Evolutionary conservation across 2,329 filamentous ascomycete genomes (phyloP), one percentile per base, ranked within the genome.

Genomic region (Teratosphaeria pseudoeucalypti): DNA sequence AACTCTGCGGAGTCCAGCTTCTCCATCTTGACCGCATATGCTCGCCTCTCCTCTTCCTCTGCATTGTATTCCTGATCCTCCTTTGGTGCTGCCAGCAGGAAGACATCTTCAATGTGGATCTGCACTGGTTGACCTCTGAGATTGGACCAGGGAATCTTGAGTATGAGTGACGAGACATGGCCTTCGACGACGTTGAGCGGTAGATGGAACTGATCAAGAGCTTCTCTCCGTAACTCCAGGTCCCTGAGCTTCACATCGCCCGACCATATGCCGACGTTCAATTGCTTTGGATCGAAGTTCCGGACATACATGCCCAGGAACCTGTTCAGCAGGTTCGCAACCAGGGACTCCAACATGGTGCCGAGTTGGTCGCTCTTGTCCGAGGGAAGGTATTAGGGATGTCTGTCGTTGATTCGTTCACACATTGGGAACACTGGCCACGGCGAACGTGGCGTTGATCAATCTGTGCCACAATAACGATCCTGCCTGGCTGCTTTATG

Each of bases 241-340:
- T 99, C 87, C 62, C 87, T 86, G 54, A 99, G 82, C 77, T 95
- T 96, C 70, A 99, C 94, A 78, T 99, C 94, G 68, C 95, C 94
- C 26, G 90, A 95, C 94, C 92, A 99, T 70, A 99, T 99, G 64
- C 95, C 94, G 64, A 99, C 92, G 73, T 99, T 99, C 66, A 99
- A 83, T 79, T 99, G 94, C 70, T 90, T 88, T 58, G 94, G 90
- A 76, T 99, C 94, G 74, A 99, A 99, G 77, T 99, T 97, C 82
- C 95, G 92, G 76, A 99, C 92, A 76, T 99, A 99, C 88, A 97
- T 96, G 82, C 94, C 95, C 84, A 99, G 79, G 78, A 99, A 97
- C 80, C 95, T 89, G 80, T 99, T 99, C 69, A 99, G 87, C 80
- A 99, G 82, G 77, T 92, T 95, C 69, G 94, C 91, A 65, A 97